A percentile compares a stretch with the other conserved stretches of the same genome.
Evolutionary conservation across 2,329 filamentous ascomycete species (phyloP).

Genomic region (Teratosphaeria gauchensis): DNA sequence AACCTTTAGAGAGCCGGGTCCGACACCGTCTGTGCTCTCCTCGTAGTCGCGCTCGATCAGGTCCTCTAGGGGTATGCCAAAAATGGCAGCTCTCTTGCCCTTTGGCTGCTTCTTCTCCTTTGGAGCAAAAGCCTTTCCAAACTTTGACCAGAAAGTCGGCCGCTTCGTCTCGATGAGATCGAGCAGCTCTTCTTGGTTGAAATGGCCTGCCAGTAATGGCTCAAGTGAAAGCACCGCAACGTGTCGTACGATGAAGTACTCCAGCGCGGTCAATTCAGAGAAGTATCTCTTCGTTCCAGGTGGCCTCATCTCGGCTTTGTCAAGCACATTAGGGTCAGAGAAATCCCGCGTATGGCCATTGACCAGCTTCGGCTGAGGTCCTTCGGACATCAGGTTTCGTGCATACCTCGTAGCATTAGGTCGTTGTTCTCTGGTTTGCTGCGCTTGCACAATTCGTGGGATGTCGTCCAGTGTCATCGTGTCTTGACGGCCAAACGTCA

Average conservation of each 20-base stretch:
- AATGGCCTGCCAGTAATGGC: slow-evolving; percentile 78
- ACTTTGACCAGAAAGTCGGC: slow-evolving; percentile 94
- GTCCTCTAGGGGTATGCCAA: slow-evolving; percentile 78
- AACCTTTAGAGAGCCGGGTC: slow-evolving; percentile 36
- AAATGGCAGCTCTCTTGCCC: slow-evolving; percentile 82
- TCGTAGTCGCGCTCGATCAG: slow-evolving; percentile 90
- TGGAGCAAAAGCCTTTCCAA: slow-evolving; percentile 72
- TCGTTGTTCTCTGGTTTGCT: slow-evolving; percentile 85
- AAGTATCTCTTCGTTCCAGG: slow-evolving; percentile 71
- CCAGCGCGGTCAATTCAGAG: slow-evolving; percentile 85
- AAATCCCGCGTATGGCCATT: slow-evolving; percentile 61
- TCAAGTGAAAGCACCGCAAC: slow-evolving; percentile 93
- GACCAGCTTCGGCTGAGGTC: slow-evolving; percentile 58
- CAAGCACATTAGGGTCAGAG: slow-evolving; percentile 36
- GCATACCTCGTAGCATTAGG: slow-evolving; percentile 70
- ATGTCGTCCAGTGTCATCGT: slow-evolving; percentile 93
- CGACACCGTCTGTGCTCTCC: slow-evolving; percentile 95
- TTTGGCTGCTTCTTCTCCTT: slow-evolving; percentile 59
- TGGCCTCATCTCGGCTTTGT: slow-evolving; percentile 36
- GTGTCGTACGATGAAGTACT: slow-evolving; percentile 96
- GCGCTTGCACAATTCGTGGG: slow-evolving; percentile 85
- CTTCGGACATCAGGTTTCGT: slow-evolving; percentile 55
- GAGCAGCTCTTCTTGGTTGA: slow-evolving; percentile 86
- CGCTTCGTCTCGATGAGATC: slow-evolving; percentile 89
- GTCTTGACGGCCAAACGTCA: slow-evolving; percentile 84